Base-by-base conservation (phyloP, 78 protist genomes). In the Trichosphaerium sp. region DNA sequence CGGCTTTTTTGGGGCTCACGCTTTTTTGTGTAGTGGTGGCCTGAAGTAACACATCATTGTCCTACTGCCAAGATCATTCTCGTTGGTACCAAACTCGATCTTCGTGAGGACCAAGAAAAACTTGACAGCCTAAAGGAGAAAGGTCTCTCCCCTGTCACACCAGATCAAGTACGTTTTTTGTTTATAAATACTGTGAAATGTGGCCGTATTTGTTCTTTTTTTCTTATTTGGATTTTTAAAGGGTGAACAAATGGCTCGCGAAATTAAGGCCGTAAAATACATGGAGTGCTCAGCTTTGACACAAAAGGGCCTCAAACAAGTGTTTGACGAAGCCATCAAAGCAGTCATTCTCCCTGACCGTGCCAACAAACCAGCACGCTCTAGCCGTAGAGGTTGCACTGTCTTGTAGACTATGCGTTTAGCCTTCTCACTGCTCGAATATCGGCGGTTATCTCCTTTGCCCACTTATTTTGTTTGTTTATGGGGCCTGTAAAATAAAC, bases 71-170 rank as follows among this genome's bases (percentile, higher is more conserved):
- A 91, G 14, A 82, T 88, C 67, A 73, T 93, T 25, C 79, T 93
- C 10, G 95, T 90, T 1, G 97, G 94, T 21, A 84, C 88, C 18
- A 91, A 88, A 74, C 52, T 75, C 44, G 96, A 91, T 66, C 43
- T 88, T 28, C 74, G 91, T n/a, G 71, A 74, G 37, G 96, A 89
- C 38, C 54, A 47, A 63, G 75, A 84, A 57, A 59, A 57, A 37
- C 52, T 78, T 31, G 74, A 71, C 32, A 71, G 66, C 44, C 60
- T 85, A 14, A 58, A 32, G 42, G 82, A 72, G 47, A 65, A 71
- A 70, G 60, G 65, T n/a, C 74, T 54, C 52, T 58, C 37, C 38
- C 87, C 87, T 39, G 70, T 81, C 72, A 68, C 38, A 3, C 18
- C 26, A 21, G 34, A 57, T 41, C 63, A 60, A 29, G 65, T n/a